Conservation (phyloP, 495 filamentous ascomycete species). For the Massariosphaeria phaeospora region DNA sequence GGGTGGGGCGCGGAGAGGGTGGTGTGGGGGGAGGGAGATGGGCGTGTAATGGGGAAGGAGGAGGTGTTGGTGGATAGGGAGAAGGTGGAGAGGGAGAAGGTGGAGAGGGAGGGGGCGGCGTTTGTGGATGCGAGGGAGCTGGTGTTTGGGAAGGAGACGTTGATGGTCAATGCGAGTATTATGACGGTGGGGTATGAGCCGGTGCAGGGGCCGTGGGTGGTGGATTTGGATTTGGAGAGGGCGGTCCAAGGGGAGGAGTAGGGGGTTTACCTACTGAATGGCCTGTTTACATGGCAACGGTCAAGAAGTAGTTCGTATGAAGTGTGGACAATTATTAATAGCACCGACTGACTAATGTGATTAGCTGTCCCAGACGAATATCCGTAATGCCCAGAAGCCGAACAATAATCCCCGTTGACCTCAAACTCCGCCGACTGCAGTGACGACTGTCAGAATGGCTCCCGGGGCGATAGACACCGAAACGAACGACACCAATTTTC, state of each 20-base stretch:
- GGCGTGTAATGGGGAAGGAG: slow-evolving; percentile 1
- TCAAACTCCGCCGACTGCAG: too few species aligned
- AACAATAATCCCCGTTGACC: too few species aligned
- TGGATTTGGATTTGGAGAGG: slow-evolving; percentile 56
- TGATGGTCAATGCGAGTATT: slow-evolving; percentile 71
- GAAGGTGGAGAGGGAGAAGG: slow-evolving; percentile 42
- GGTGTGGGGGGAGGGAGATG: slow-evolving; percentile 43
- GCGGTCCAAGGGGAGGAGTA: background rate
- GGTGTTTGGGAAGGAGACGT: slow-evolving; percentile 52
- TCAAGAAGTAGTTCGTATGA: too few species aligned
- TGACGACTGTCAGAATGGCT: too few species aligned
- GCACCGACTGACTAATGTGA: too few species aligned
- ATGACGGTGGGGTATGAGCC: slow-evolving; percentile 49
- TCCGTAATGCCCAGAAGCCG: too few species aligned
- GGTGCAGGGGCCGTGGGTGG: slow-evolving; percentile 56
- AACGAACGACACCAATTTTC: too few species aligned
- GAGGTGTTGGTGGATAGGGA: slow-evolving; percentile 33
- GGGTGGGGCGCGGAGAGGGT: slow-evolving; percentile 63
- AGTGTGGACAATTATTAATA: too few species aligned
- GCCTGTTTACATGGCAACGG: too few species aligned
- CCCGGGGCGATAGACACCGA: too few species aligned
- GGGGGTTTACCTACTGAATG: too few species aligned
- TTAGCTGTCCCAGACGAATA: too few species aligned
- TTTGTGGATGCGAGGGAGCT: slow-evolving; percentile 45
- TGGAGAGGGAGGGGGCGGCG: slow-evolving; percentile 44